Conservation (phyloP, 805 yeast species). For the Ogataea paraovalis region DNA sequence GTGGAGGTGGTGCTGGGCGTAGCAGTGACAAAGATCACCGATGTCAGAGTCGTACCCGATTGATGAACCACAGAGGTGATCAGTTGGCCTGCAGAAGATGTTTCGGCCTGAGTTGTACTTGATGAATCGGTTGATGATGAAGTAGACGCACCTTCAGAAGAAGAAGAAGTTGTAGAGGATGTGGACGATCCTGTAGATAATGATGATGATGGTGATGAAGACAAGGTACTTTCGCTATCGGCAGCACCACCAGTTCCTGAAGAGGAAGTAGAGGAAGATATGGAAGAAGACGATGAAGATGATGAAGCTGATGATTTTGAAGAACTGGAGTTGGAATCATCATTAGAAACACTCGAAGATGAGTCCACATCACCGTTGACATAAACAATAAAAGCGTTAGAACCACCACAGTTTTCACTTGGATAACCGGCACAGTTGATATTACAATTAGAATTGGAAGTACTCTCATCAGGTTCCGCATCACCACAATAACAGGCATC, state of each 20-base stretch:
- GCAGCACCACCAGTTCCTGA: slow-evolving; percentile 8
- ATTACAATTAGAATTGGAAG: slow-evolving; percentile 36
- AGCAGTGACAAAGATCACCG: slow-evolving; percentile 27
- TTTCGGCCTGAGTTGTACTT: slow-evolving; percentile 8
- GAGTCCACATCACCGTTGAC: too few relatives aligned
- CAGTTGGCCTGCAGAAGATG: too few relatives aligned
- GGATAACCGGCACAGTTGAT: slow-evolving; percentile 59
- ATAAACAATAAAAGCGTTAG: slow-evolving; percentile 43
- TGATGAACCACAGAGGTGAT: slow-evolving; percentile 17
- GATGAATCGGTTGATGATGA: slow-evolving; percentile 1
- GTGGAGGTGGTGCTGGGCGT: slow-evolving; percentile 12
- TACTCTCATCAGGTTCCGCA: slow-evolving; percentile 29
- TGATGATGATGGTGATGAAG: neutral
- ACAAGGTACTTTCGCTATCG: too few relatives aligned
- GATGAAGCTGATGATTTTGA: slow-evolving; percentile 11
- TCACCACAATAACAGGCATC: slow-evolving; percentile 66
- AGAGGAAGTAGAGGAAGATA: neutral
- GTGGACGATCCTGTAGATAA: too few relatives aligned
- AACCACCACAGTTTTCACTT: slow-evolving; percentile 55
- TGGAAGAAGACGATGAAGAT: slow-evolving; percentile 8
- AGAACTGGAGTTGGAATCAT: slow-evolving; percentile 10
- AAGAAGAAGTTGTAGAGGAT: slow-evolving; percentile 7
- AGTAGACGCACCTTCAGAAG: slow-evolving; percentile 5
- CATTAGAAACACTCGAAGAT: slow-evolving; percentile 7
- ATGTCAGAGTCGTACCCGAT: slow-evolving; percentile 24